A percentile compares a stretch with the other conserved stretches of the same genome.
Conservation (phyloP, 768 basidiomycete species). For the Porphyrellus cyaneotinctus region DNA sequence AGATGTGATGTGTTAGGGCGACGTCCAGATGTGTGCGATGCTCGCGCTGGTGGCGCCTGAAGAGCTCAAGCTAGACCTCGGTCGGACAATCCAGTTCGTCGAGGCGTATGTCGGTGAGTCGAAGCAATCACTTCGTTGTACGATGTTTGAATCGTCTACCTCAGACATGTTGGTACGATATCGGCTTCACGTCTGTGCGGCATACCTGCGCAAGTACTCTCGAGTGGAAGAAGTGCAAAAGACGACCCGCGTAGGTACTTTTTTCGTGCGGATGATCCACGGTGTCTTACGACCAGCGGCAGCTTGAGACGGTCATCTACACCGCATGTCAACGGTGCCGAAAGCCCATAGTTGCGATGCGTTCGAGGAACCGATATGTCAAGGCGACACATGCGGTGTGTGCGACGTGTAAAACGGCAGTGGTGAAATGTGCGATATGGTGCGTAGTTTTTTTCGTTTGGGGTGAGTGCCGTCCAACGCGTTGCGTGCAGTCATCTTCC, state of each 20-base stretch:
- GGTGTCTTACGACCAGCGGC: neutral
- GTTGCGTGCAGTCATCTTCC: conserved; percentile 65
- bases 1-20: conserved; percentile 53
- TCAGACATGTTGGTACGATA: conserved; percentile 62
- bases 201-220: conserved; percentile 70
- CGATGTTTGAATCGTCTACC: neutral
- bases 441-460: conserved; percentile 30
- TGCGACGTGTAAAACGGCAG: conserved; percentile 46
- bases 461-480: neutral
- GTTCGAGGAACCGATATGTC: conserved; percentile 25
- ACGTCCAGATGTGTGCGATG: conserved; percentile 78
- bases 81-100: conserved; percentile 49
- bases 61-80: conserved; percentile 49
- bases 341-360: conserved; percentile 49
- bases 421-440: conserved; percentile 69
- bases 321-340: conserved; percentile 66
- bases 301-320: conserved; percentile 73
- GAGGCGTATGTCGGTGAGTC: conserved; percentile 70
- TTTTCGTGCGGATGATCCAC: too few species aligned
- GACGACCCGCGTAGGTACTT: conserved; percentile 46
- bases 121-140: neutral
- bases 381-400: conserved; percentile 56
- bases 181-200: conserved; percentile 60
- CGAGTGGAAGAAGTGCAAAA: conserved; percentile 47
- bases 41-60: conserved; percentile 55